phyloP scores from a whole-genome alignment of 2,329 filamentous ascomycete species.

The Lachnellula occidentalis region DNA sequence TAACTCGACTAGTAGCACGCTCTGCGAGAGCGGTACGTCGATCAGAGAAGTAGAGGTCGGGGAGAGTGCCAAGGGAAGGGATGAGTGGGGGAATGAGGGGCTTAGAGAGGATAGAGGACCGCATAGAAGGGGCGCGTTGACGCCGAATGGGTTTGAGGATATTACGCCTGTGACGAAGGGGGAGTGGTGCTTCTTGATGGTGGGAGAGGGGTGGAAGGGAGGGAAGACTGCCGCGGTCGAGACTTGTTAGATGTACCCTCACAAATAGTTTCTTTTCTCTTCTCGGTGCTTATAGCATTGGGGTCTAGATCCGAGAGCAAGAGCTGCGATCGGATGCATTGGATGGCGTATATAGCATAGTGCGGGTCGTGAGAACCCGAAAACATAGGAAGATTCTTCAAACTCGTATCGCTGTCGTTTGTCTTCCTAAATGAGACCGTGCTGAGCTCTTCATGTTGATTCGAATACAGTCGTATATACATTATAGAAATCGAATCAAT shows the following conservation, averaged over 20 bases:
- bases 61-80: slow-evolving; percentile 21
- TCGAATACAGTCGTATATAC: too few relatives aligned
- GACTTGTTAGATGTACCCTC: slow-evolving; percentile 37
- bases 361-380: background rate
- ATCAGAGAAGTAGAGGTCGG: slow-evolving; percentile 13
- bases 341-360: background rate
- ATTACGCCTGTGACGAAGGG: slow-evolving; percentile 57
- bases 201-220: slow-evolving; percentile 38
- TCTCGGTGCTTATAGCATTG: background rate
- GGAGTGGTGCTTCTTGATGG: slow-evolving; percentile 58
- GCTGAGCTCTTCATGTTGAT: too few relatives aligned
- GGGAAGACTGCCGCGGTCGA: slow-evolving; percentile 46
- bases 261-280: background rate
- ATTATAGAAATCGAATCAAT: too few relatives aligned
- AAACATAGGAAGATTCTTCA: too few relatives aligned
- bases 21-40: background rate
- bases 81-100: slow-evolving; percentile 6
- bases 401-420: too few relatives aligned
- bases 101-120: slow-evolving; percentile 24
- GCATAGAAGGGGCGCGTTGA: slow-evolving; percentile 42
- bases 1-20: background rate
- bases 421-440: too few relatives aligned
- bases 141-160: slow-evolving; percentile 56
- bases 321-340: slow-evolving; percentile 26
- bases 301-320: slow-evolving; percentile 24